These are phyloP conservation scores for Camelina sativa DNA, from an alignment of 345 rosid genomes.

Conservation along the genomic window DNA sequence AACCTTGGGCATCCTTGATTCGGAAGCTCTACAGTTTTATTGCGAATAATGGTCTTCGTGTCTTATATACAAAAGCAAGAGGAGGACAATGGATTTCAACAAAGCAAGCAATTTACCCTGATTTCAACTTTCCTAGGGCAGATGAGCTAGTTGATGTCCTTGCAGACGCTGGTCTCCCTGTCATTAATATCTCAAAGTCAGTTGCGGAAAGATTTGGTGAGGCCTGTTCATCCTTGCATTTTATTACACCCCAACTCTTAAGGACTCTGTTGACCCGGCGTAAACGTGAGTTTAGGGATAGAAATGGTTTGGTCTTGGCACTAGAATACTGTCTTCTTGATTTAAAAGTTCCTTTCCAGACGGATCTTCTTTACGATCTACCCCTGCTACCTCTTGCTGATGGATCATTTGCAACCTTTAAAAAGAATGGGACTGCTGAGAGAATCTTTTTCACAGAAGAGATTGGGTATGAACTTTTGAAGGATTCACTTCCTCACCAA, in stretches of 20 bases:
- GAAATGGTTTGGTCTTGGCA: slow-evolving; percentile 65
- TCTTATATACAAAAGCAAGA: slow-evolving; percentile 84
- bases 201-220: slow-evolving; percentile 73
- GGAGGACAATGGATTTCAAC: slow-evolving; percentile 94
- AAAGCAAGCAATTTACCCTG: slow-evolving; percentile 89
- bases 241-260: slow-evolving; percentile 74
- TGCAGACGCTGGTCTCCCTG: slow-evolving; percentile 86
- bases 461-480: slow-evolving; percentile 77
- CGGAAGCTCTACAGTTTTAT: slow-evolving; percentile 68
- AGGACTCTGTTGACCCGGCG: slow-evolving; percentile 73
- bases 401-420: slow-evolving; percentile 80
- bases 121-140: slow-evolving; percentile 67
- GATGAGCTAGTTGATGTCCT: slow-evolving; percentile 77
- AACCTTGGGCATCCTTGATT: slow-evolving; percentile 95
- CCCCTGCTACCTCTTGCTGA: slow-evolving; percentile 84
- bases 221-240: slow-evolving; percentile 74
- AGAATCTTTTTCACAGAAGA: slow-evolving; percentile 77
- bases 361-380: slow-evolving; percentile 69
- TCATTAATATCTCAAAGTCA: slow-evolving; percentile 63
- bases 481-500: slow-evolving; percentile 78
- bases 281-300: slow-evolving; percentile 68
- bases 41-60: slow-evolving; percentile 73
- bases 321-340: slow-evolving; percentile 95
- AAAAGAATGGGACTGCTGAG: slow-evolving; percentile 73
- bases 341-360: slow-evolving; percentile 53